Base-by-base conservation (phyloP, 306 rosid genomes). In the Boehmeria nivea region DNA sequence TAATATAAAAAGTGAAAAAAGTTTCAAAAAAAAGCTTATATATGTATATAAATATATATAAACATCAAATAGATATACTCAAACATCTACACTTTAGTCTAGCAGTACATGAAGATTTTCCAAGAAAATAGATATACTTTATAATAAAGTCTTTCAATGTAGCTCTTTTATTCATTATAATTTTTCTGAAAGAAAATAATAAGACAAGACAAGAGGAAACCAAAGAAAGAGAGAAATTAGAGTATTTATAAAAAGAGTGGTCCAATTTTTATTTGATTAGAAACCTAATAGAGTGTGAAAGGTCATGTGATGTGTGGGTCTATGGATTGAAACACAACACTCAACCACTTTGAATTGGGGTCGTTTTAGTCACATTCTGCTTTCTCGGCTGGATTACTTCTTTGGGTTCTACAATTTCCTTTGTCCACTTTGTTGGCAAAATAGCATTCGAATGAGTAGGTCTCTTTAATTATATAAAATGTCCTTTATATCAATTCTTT, bases 221-320 rank as follows among this genome's bases (percentile, higher is more conserved):
- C 1, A 9, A 18, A 20, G 16, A 23, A 12, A 17, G 6, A 11
- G 12, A 16, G 6, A 28, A 51, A 1, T 9, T 31, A 22, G 16
- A 6, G n/a, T 19, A 8, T 8, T 26, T 10, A 4, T 12, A 49
- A 21, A 18, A 18, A 54, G 19, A 5, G 22, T 31, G 59, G 44
- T 17, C 24, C 54, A 4, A 12, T 48, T 19, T 47, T 18, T 53
- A 14, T 43, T 60, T 45, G 31, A 63, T 57, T 38, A 57, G 59
- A 57, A 14, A 57, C 21, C 62, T 57, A 57, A 66, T 42, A 45
- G 76, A 57, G 46, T 18, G 61, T 16, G 62, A 69, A 65, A 61
- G 37, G 14, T 61, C 73, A 65, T 47, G 73, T 65, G 76, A 28
- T 45, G 42, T 53, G 71, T 6, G 34, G 65, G 66, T 53, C n/a